Evolutionary conservation across 192 early-diverging fungal genomes (phyloP).

Genomic region (Bifiguratus adelaidae): DNA sequence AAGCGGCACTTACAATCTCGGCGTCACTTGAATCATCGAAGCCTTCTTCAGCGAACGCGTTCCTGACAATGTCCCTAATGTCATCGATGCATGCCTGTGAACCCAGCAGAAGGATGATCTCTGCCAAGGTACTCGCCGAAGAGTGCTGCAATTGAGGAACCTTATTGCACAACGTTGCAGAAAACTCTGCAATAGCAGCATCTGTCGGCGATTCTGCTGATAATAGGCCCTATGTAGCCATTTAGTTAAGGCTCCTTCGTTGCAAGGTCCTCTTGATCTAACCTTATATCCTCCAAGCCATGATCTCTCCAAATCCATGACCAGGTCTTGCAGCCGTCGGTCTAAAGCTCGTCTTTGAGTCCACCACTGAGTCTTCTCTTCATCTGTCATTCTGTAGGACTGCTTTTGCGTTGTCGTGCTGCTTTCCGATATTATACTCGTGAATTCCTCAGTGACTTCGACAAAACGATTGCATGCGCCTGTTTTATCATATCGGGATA

Average conservation of each 20-base stretch:
- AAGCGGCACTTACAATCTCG: conserved; percentile 13
- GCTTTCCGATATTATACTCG: conserved; percentile 55
- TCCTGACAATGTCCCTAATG: conserved; percentile 51
- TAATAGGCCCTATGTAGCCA: not conserved
- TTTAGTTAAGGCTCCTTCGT: not conserved
- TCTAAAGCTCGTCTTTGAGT: conserved; percentile 60
- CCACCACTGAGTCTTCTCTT: conserved; percentile 82
- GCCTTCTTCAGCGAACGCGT: not conserved
- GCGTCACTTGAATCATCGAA: not conserved
- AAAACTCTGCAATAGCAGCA: conserved; percentile 1
- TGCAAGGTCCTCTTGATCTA: not conserved
- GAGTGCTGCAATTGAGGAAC: conserved; percentile 8
- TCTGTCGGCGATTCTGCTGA: conserved; percentile 8
- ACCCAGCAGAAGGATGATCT: conserved; percentile 44
- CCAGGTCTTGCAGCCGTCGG: conserved; percentile 43
- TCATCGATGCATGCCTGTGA: conserved; percentile 36
- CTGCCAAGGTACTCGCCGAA: conserved; percentile 11
- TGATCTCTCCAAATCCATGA: conserved; percentile 54
- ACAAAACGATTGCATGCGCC: conserved; percentile 27
- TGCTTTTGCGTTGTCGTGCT: conserved; percentile 55
- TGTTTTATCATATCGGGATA: conserved; percentile 38
- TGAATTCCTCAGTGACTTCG: conserved; percentile 44
- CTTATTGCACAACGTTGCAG: conserved; percentile 14
- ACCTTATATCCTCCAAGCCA: conserved; percentile 89
- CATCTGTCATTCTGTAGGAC: conserved; percentile 28